Evolutionary conservation across 352 stramenopile genomes (phyloP), one percentile per base, ranked within the genome.

Genomic region (Globisporangium cystogenes): DNA sequence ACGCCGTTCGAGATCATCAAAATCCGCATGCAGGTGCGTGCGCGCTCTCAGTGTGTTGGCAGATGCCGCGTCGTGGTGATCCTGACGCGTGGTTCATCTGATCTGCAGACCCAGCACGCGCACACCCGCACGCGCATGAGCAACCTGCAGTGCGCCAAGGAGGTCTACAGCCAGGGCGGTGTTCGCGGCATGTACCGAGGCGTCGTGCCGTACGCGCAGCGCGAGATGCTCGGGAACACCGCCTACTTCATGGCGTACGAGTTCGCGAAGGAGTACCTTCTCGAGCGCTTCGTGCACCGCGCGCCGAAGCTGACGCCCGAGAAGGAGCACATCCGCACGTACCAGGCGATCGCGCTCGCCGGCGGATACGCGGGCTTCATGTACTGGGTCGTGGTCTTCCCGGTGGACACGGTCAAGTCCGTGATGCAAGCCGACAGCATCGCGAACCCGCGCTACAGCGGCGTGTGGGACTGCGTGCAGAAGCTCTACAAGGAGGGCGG

Each of bases 211-310:
- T 86, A 65, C 1, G 78, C 78, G 4, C 62, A 76, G 50, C 78
- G 81, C 31, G 82, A 93, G 62, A 91, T 93, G 80, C 62, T 93
- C 35, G 82, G 82, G 50, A 93, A 93, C 64, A 86, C 79, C 48
- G 74, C 77, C 46, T 93, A 93, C 57, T 93, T 93, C 42, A 70
- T 93, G 61, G 74, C 78, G 33, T 93, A 93, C 59, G 82, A 91
- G 66, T 74, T 68, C 14, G 70, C 59, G 21, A 93, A 90, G 57
- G 64, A 76, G 51, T 45, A 74, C n/a, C 44, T 93, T 51, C 47
- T 89, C 44, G 64, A 89, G 42, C 72, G 65, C 15, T 74, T 83
- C 42, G 71, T 90, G 27, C 54, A 75, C 42, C 53, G 55, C 11
- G 40, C 45, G 29, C 54, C 75, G 18, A 44, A 58, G 14, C 46